Base-by-base conservation (phyloP, 305 asterid genomes). In the Solanum hybrid region DNA sequence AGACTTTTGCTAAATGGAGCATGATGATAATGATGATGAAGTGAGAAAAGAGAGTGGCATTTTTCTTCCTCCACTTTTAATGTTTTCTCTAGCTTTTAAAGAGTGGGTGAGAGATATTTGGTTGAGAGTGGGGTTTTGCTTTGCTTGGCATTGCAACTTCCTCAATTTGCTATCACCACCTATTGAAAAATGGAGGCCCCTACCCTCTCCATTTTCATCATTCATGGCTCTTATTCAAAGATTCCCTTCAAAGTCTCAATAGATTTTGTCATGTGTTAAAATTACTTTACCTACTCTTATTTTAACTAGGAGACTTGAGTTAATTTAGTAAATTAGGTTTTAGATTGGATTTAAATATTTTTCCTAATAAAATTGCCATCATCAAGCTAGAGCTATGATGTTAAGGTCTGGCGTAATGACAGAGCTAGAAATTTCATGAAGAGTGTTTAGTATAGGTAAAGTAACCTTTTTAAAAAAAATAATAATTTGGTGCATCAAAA, bases 61-160 rank as follows among this genome's bases (percentile, higher is more conserved):
- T 85, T 85, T 57, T 85, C 77, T 85, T 85, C 77, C 88, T 85
- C 88, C 77, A 85, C 88, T 57, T 85, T 51, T 45, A 57, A 85
- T 57, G 88, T 65, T 65, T 65, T 65, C 73, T 65, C 27, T 65
- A 65, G 6, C 77, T 57, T 85, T 85, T 85, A 32, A 14, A 73
- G 88, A 57, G 88, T 85, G 77, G 88, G 41, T 87, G 73, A 78
- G 29, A 61, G 86, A 88, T 12, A 34, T 88, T 92, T 91, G 93
- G 95, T 93, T 79, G 24, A 65, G 73, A 65, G 73, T 65, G 73
- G 73, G 73, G 90, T 90, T 6, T 92, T 90, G 93, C 93, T 92
- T 93, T 94, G 95, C 95, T 93, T 93, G 92, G 90, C 90, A 93
- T 92, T 89, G 91, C 91, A 93, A 92, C 85, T 90, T 92, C 88